Base-by-base conservation (phyloP, 2,329 filamentous ascomycete genomes). In the Fusarium ambrosium region DNA sequence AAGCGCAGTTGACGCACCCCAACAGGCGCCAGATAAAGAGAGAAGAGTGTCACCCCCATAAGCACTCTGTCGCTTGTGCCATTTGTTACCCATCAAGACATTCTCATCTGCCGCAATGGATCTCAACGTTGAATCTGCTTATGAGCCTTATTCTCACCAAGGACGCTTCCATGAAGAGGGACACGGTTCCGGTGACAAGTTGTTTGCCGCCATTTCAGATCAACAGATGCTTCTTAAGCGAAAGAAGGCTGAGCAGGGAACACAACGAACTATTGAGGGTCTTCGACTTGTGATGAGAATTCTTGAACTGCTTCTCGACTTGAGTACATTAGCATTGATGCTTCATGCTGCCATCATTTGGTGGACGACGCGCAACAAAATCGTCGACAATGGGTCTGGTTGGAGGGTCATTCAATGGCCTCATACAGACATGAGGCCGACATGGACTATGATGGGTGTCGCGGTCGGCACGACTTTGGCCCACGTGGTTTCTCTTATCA, bases 321-420 rank as follows among this genome's bases (percentile, higher is more conserved):
- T 59, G 56, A 59, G 56, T 4, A 59, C 56, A 6, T 24, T 59
- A 4, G 56, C 56, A 3, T 59, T 59, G 22, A 37, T 39, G 34
- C 22, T 37, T 3, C 36, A 59, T 39, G 56, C 36, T n/a, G 56
- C 56, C 10, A 39, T 37, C 2, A 24, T 59, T 13, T 59, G 56
- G 56, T 59, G 56, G 56, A 59, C 34, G n/a, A 59, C 56, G 22
- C 56, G 56, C 22, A 27, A 59, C 10, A 59, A 59, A 6, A 39
- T 29, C 6, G 56, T 59, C 24, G 6, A 59, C 20, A 34, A 41
- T 29, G 37, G 41, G n/a, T 27, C 16, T 14, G 59, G 59, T 4
- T 29, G 24, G 22, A 62, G 27, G 3, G 59, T 22, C 7, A 24
- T 62, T 0, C 39, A 62, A 45, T 61, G 59, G 59, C 59, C 39